A percentile compares a stretch with the other conserved stretches of the same genome.
Evolutionary conservation across 2,329 filamentous ascomycete genomes (phyloP).

Genomic region (Zymoseptoria pseudotritici): DNA sequence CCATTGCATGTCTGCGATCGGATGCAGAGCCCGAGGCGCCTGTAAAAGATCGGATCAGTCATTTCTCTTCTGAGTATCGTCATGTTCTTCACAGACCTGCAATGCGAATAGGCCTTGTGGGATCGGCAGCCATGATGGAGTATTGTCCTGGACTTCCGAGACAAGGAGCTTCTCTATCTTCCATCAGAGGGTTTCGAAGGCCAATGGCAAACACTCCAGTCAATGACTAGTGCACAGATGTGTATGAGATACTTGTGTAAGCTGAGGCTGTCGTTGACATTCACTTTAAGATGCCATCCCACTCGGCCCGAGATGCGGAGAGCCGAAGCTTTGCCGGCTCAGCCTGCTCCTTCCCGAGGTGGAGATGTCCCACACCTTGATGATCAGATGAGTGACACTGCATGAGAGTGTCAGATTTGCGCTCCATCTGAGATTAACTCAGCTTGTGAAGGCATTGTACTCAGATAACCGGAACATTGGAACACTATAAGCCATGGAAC

Average conservation of each 20-base stretch:
- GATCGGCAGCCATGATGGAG: slow-evolving; percentile 16
- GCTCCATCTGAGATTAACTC: neutral
- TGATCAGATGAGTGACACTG: neutral
- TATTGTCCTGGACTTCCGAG: slow-evolving; percentile 12
- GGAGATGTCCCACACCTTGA: neutral
- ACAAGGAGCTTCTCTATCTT: slow-evolving; percentile 8
- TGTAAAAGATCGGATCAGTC: slow-evolving; percentile 3
- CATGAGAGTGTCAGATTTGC: neutral
- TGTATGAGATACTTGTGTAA: neutral
- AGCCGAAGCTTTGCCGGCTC: neutral
- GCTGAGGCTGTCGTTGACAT: neutral
- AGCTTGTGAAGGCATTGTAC: neutral
- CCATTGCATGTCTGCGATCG: slow-evolving; percentile 33
- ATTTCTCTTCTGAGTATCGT: neutral
- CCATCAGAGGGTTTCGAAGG: neutral
- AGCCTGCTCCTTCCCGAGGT: neutral
- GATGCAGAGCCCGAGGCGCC: slow-evolving; percentile 33
- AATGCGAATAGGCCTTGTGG: slow-evolving; percentile 24
- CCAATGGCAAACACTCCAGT: neutral
- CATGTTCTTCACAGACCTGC: slow-evolving; percentile 14
- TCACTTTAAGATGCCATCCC: neutral
- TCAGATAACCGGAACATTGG: neutral
- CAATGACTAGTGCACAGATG: neutral
- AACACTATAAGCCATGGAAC: neutral
- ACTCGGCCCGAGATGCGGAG: neutral